Conservation (phyloP, 345 rosid species). For the Acer saccharum region DNA sequence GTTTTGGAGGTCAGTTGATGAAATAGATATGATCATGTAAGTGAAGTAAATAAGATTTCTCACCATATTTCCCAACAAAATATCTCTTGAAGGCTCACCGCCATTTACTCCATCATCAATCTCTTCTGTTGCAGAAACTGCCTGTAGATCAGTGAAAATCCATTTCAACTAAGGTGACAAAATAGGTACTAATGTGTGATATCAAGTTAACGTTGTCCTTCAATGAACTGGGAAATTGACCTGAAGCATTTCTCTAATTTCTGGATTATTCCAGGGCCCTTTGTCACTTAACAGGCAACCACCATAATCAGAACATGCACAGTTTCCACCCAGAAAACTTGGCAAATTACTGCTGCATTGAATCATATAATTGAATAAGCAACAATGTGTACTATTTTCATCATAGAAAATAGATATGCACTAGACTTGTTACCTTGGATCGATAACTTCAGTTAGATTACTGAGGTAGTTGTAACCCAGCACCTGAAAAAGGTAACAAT, state of each 20-base stretch:
- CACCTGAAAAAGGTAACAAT: constrained; percentile 40
- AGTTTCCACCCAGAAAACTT: constrained; percentile 60
- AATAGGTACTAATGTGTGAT: background rate
- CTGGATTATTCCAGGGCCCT: constrained; percentile 69
- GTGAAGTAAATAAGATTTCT: constrained; percentile 4
- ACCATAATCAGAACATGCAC: constrained; percentile 60
- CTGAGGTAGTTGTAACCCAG: constrained; percentile 45
- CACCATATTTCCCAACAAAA: constrained; percentile 14
- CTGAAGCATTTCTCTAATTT: constrained; percentile 49
- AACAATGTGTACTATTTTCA: background rate
- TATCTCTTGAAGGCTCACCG: constrained; percentile 24
- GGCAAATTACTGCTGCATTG: constrained; percentile 52
- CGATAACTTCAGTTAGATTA: constrained; percentile 46
- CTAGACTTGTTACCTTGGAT: constrained; percentile 39
- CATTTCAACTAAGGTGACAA: background rate
- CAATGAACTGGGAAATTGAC: constrained; percentile 29
- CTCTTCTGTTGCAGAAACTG: constrained; percentile 36
- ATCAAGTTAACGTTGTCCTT: background rate
- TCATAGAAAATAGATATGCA: background rate
- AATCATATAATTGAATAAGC: background rate
- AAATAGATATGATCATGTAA: background rate
- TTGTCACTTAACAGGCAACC: constrained; percentile 63
- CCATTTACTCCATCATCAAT: constrained; percentile 19
- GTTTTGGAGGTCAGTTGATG: background rate
- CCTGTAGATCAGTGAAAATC: constrained; percentile 27